Evolutionary conservation across 2,329 filamentous ascomycete species (phyloP).

Genomic region (Sarocladium brachiariae): DNA sequence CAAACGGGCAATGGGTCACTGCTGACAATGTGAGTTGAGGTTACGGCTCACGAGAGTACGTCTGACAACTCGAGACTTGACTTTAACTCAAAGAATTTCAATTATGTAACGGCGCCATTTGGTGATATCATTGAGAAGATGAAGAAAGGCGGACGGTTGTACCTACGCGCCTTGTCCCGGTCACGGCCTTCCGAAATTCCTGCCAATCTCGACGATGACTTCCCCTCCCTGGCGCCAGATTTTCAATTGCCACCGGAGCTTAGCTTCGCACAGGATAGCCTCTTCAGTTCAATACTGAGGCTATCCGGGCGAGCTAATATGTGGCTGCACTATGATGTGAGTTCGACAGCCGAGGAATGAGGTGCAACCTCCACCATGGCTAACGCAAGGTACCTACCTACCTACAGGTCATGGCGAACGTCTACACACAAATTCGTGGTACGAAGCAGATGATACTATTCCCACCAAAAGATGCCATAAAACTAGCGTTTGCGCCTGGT

Average conservation of each 20-base stretch:
- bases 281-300: conserved; percentile 72
- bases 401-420: conserved; percentile 85
- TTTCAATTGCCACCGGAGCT: conserved; percentile 63
- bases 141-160: conserved; percentile 47
- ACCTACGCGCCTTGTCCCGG: conserved; percentile 70
- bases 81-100: conserved; percentile 78
- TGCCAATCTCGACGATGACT: conserved; percentile 65
- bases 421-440: conserved; percentile 73
- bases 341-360: conserved; percentile 16
- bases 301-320: conserved; percentile 76
- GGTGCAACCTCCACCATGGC: not conserved
- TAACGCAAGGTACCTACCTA: not conserved
- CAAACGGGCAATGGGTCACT: not conserved
- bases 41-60: conserved; percentile 66
- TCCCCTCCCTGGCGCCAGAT: conserved; percentile 60
- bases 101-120: conserved; percentile 63
- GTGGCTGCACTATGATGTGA: conserved; percentile 85
- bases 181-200: conserved; percentile 61
- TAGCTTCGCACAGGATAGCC: conserved; percentile 47
- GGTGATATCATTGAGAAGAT: conserved; percentile 58
- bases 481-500: conserved; percentile 66
- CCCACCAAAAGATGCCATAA: conserved; percentile 65
- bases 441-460: conserved; percentile 70
- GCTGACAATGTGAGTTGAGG: conserved; percentile 29
- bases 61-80: conserved; percentile 57